Conservation (phyloP, 2,329 filamentous ascomycete genomes). For the Colletotrichum sidae region DNA sequence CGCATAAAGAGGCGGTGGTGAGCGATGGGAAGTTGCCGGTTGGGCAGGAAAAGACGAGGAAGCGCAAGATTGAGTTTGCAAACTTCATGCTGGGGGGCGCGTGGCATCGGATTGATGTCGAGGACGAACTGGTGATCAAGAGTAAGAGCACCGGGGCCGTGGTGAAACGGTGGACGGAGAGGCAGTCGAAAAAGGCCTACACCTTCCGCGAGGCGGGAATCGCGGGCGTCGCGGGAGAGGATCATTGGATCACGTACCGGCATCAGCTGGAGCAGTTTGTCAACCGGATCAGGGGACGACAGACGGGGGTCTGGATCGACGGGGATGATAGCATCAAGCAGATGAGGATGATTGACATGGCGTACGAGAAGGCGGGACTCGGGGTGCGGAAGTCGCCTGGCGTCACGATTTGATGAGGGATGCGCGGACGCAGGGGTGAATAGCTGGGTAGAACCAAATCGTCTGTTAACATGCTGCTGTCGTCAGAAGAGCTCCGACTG, state of each 20-base stretch:
- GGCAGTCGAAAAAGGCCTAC: constrained; percentile 48
- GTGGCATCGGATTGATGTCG: constrained; percentile 51
- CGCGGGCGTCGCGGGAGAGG: constrained; percentile 44
- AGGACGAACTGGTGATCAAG: constrained; percentile 48
- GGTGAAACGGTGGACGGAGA: constrained; percentile 42
- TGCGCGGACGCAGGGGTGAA: too few relatives aligned
- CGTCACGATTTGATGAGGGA: background rate
- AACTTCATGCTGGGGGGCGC: constrained; percentile 43
- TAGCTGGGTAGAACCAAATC: too few relatives aligned
- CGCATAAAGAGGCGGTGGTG: constrained; percentile 34
- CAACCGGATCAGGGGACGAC: constrained; percentile 53
- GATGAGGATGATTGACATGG: constrained; percentile 60
- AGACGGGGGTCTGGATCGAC: constrained; percentile 53
- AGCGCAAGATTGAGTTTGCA: constrained; percentile 44
- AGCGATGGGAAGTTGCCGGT: constrained; percentile 36
- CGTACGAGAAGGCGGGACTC: constrained; percentile 52
- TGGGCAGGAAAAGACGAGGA: constrained; percentile 41
- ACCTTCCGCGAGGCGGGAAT: constrained; percentile 48
- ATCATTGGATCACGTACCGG: constrained; percentile 57
- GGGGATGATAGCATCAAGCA: constrained; percentile 55
- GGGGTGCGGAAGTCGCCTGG: constrained; percentile 37
- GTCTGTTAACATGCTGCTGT: too few relatives aligned
- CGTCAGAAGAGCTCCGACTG: too few relatives aligned
- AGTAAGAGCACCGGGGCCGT: constrained; percentile 37
- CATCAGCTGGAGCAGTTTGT: constrained; percentile 63